Percentiles rank a stretch among this genome's conserved stretches.
phyloP scores from a whole-genome alignment of 1,139 yeast species.

The Debaryomyces fabryi region DNA sequence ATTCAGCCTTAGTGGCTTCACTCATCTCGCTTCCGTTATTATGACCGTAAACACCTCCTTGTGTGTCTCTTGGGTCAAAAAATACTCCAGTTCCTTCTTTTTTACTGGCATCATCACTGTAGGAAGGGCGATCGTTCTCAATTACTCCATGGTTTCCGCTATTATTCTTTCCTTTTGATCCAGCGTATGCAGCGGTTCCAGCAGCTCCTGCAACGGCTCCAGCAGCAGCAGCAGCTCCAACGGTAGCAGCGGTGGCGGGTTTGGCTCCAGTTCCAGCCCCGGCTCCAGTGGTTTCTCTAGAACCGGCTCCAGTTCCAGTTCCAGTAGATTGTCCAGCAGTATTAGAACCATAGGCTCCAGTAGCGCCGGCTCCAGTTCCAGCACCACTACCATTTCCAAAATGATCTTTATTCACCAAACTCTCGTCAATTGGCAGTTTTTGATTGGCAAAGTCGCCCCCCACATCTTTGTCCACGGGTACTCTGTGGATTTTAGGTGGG shows the following conservation, averaged over 20 bases:
- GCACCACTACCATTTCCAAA: conserved; percentile 5
- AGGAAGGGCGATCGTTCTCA: conserved; percentile 28
- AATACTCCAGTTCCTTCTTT: conserved; percentile 35
- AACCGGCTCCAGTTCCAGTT: conserved; percentile 6
- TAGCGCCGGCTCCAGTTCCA: conserved; percentile 5
- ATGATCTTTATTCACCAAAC: conserved; percentile 15
- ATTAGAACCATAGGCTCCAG: conserved; percentile 4
- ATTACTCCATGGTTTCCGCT: conserved; percentile 10
- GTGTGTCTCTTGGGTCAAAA: conserved; percentile 42
- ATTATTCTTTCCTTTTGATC: neutral
- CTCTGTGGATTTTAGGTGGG: conserved; percentile 34
- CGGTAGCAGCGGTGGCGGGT: conserved; percentile 7
- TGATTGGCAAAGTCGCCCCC: conserved; percentile 40
- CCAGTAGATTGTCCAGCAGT: conserved; percentile 8
- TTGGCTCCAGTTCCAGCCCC: conserved; percentile 10
- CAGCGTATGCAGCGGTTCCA: conserved; percentile 9
- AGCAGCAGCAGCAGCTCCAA: conserved; percentile 5
- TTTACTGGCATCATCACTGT: conserved; percentile 33
- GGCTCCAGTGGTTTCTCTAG: conserved; percentile 4
- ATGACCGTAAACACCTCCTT: conserved; percentile 31
- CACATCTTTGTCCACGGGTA: conserved; percentile 30
- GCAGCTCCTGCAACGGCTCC: conserved; percentile 8
- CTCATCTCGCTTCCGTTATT: conserved; percentile 12
- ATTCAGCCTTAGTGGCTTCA: conserved; percentile 34
- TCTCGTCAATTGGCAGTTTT: conserved; percentile 32